Conservation (phyloP, 1,284 basidiomycete genomes). For the Fomitopsis pinicola region DNA sequence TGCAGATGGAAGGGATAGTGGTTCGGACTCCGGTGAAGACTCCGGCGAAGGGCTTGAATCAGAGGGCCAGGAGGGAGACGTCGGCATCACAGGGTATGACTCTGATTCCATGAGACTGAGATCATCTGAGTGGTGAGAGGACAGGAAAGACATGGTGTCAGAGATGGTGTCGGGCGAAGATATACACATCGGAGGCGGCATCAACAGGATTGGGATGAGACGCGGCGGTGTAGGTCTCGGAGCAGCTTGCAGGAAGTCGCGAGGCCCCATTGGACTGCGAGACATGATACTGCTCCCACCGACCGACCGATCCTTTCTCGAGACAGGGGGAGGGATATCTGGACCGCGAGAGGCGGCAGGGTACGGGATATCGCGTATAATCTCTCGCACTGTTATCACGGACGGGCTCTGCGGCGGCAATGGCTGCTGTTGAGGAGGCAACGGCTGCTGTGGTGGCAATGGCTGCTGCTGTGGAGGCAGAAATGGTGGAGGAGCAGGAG, state of each 20-base stretch:
- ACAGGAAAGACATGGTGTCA: conserved; percentile 59
- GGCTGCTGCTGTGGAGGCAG: no score
- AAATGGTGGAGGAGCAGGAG: no score
- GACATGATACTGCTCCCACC: conserved; percentile 29
- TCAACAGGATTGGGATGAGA: conserved; percentile 28
- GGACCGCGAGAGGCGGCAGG: conserved; percentile 4
- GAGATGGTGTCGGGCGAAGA: conserved; percentile 40
- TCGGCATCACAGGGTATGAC: conserved; percentile 25
- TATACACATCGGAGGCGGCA: conserved; percentile 38
- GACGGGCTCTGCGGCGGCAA: not conserved
- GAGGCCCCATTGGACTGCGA: conserved; percentile 15
- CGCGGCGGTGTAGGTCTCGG: conserved; percentile 15
- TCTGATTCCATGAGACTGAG: conserved; percentile 40
- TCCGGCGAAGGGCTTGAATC: conserved; percentile 29
- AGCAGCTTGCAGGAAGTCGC: conserved; percentile 5
- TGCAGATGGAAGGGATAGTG: conserved; percentile 11
- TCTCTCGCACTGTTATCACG: not conserved
- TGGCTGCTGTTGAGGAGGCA: no score
- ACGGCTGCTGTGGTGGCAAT: not conserved
- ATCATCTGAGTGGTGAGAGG: conserved; percentile 76
- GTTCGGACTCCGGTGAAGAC: conserved; percentile 24
- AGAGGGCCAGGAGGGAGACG: conserved; percentile 28
- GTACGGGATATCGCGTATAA: not conserved
- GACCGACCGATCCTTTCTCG: conserved; percentile 38
- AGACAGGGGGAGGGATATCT: conserved; percentile 32